Evolutionary conservation across 306 rosid genomes (phyloP).

Genomic region (Cucumis sativus): DNA sequence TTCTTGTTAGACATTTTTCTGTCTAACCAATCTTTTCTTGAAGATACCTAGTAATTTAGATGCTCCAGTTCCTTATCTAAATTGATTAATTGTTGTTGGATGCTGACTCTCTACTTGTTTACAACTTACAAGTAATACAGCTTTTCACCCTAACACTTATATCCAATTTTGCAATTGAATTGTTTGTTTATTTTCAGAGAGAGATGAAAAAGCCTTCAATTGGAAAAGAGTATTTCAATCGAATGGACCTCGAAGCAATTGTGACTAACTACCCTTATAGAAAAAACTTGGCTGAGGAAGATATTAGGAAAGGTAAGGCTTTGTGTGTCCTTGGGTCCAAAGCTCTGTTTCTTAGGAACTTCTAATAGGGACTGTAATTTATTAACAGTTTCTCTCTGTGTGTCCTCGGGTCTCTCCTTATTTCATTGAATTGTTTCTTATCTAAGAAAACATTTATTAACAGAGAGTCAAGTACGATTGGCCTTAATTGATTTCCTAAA

Average conservation of each 20-base stretch:
- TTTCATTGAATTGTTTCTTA: no score
- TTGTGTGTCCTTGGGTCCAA: neutral
- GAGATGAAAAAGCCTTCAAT: conserved; percentile 79
- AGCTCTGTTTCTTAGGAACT: conserved; percentile 8
- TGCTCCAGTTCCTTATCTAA: neutral
- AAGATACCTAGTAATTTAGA: neutral
- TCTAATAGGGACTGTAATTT: conserved; percentile 23
- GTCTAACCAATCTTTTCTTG: neutral
- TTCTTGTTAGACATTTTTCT: neutral
- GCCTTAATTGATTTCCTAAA: conserved; percentile 90
- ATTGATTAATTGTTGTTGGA: neutral
- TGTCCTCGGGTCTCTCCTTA: no score
- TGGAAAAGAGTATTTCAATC: conserved; percentile 92
- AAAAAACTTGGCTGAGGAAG: conserved; percentile 82
- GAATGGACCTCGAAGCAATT: conserved; percentile 80
- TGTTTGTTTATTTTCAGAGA: conserved; percentile 49
- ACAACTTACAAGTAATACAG: neutral
- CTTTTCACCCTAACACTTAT: neutral
- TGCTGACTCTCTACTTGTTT: neutral
- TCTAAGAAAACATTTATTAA: conserved; percentile 9
- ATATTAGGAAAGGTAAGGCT: conserved; percentile 64
- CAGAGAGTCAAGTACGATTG: conserved; percentile 77
- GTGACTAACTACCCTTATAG: conserved; percentile 78
- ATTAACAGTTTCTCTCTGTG: conserved; percentile 30
- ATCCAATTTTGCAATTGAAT: neutral